These are phyloP conservation scores for Delonix regia DNA, from an alignment of 306 rosid genomes.

Conservation along the genomic window DNA sequence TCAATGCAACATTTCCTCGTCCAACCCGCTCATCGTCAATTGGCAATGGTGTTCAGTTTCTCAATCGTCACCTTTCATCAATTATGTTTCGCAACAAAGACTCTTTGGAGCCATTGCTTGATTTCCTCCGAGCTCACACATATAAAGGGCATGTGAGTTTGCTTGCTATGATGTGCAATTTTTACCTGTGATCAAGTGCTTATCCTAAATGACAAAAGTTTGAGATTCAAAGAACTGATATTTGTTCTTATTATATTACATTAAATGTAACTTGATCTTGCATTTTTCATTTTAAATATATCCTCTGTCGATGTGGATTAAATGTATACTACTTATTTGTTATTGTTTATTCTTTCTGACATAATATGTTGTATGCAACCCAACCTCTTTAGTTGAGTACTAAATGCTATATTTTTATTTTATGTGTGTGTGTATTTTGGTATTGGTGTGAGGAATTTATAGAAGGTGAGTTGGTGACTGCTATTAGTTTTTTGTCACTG, in stretches of 20 bases:
- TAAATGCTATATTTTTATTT: neutral
- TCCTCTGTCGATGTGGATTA: neutral
- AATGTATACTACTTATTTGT: neutral
- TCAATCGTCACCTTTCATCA: constrained; percentile 95
- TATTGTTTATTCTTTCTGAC: neutral
- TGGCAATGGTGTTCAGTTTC: constrained; percentile 98
- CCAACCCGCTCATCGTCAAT: constrained; percentile 87
- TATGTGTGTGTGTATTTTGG: neutral
- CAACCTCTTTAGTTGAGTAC: neutral
- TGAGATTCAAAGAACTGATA: neutral
- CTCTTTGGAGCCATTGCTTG: constrained; percentile 77
- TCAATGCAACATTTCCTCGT: constrained; percentile 86
- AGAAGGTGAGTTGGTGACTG: neutral
- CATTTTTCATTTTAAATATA: neutral
- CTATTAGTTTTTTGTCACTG: neutral
- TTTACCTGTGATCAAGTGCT: constrained; percentile 8
- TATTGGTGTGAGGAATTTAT: constrained; percentile 6
- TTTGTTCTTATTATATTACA: neutral
- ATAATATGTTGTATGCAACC: neutral
- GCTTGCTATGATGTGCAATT: constrained; percentile 9
- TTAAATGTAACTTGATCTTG: neutral
- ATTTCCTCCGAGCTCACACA: constrained; percentile 84
- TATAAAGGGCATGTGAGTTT: constrained; percentile 77
- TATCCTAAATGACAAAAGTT: constrained; percentile 7
- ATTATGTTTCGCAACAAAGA: constrained; percentile 83